Conservation (phyloP, 2,329 filamentous ascomycete species). For the Trichoderma atrobrunneum region DNA sequence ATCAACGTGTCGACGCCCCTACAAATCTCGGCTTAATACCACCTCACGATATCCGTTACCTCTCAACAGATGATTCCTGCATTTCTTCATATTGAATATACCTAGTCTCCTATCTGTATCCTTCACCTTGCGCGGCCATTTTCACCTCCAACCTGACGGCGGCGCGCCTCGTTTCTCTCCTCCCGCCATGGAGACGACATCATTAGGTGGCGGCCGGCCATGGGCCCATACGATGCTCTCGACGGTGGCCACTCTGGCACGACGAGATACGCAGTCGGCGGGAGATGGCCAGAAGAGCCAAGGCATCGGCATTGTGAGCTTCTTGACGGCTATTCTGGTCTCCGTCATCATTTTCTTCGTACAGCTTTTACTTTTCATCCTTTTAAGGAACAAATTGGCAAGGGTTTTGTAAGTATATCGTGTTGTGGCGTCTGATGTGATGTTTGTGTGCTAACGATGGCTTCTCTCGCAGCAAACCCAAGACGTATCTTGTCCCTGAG, state of each 20-base stretch:
- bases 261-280: background rate
- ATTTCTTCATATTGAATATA: background rate
- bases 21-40: background rate
- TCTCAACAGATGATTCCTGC: background rate
- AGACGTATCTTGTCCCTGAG: conserved; percentile 83
- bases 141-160: background rate
- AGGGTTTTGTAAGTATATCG: conserved; percentile 69
- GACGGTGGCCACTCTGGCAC: conserved; percentile 4
- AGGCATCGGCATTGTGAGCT: conserved; percentile 43
- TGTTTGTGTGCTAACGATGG: background rate
- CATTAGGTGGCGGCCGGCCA: background rate
- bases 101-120: background rate
- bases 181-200: conserved; percentile 9
- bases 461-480: conserved; percentile 59
- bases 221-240: background rate
- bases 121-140: background rate
- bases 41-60: background rate
- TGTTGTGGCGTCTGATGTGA: background rate
- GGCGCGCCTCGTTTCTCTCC: background rate
- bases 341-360: conserved; percentile 62
- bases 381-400: conserved; percentile 74
- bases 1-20: background rate
- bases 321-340: conserved; percentile 62
- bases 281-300: conserved; percentile 26
- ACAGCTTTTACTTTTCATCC: conserved; percentile 67